phyloP scores from a whole-genome alignment of 495 filamentous ascomycete genomes.

The Penicillium cinerascens region DNA sequence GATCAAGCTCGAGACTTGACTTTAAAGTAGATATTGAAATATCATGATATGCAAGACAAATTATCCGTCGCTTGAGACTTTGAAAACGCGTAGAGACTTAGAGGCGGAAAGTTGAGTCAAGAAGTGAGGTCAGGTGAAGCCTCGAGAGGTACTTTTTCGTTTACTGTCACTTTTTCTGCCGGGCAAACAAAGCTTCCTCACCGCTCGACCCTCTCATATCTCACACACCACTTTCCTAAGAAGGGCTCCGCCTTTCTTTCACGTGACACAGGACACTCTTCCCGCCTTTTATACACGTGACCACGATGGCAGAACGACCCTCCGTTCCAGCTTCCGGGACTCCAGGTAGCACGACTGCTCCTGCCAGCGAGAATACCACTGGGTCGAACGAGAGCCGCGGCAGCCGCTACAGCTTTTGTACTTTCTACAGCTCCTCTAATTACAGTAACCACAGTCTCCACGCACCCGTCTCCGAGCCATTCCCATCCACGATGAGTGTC shows the following conservation, averaged over 20 bases:
- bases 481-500: conserved; percentile 68
- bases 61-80: not conserved
- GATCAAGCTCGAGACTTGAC: not conserved
- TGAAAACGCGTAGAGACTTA: not conserved
- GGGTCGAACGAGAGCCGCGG: not conserved
- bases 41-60: not conserved
- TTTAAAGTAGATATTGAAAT: not conserved
- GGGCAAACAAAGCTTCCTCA: not conserved
- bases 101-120: not conserved
- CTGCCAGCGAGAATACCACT: not conserved
- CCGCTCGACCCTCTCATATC: not conserved
- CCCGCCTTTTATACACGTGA: not conserved
- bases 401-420: too few relatives aligned
- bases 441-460: not conserved
- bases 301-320: not conserved
- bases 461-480: too few relatives aligned
- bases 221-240: not conserved
- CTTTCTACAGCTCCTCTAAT: too few relatives aligned
- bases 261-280: too few relatives aligned
- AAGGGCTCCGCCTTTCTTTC: not conserved
- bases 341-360: not conserved
- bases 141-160: conserved; percentile 1
- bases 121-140: not conserved
- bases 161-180: not conserved
- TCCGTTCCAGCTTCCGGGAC: not conserved